Percentiles rank a stretch among this genome's conserved stretches.
These are phyloP conservation scores for Coemansia reversa DNA, from an alignment of 192 early-diverging fungal species.

Conservation along the genomic window DNA sequence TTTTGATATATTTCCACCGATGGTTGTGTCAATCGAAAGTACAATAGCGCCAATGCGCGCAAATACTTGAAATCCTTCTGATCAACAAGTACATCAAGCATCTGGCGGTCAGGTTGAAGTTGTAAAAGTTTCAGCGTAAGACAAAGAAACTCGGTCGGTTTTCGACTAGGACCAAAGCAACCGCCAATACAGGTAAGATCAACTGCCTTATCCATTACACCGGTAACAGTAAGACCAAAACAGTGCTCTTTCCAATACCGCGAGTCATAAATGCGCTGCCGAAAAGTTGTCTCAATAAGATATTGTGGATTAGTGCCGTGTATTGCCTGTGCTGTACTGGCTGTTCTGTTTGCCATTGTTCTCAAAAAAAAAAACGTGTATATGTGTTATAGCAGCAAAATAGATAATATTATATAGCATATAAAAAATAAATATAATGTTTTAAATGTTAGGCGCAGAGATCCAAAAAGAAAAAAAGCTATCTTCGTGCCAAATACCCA, in stretches of 20 bases:
- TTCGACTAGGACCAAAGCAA: slow-evolving; percentile 72
- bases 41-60: slow-evolving; percentile 86
- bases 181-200: slow-evolving; percentile 75
- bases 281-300: slow-evolving; percentile 91
- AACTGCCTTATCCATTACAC: slow-evolving; percentile 87
- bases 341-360: slow-evolving; percentile 68
- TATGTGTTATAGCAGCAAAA: no score
- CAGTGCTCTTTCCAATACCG: slow-evolving; percentile 97
- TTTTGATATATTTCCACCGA: slow-evolving; percentile 78
- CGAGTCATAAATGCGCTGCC: slow-evolving; percentile 86
- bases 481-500: no score
- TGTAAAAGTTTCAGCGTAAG: slow-evolving; percentile 87
- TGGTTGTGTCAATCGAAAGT: slow-evolving; percentile 75
- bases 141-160: slow-evolving; percentile 91
- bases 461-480: no score
- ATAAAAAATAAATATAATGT: no score
- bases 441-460: no score
- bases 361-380: no score
- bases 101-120: slow-evolving; percentile 87
- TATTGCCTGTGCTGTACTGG: slow-evolving; percentile 65
- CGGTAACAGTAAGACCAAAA: slow-evolving; percentile 89
- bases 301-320: slow-evolving; percentile 94
- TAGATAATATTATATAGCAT: no score
- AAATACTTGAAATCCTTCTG: slow-evolving; percentile 89
- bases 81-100: slow-evolving; percentile 78